A percentile compares a stretch with the other conserved stretches of the same genome.
These are phyloP conservation scores for Tetrahymena elliotti DNA, from an alignment of 73 alveolate species.

Conservation along the genomic window DNA sequence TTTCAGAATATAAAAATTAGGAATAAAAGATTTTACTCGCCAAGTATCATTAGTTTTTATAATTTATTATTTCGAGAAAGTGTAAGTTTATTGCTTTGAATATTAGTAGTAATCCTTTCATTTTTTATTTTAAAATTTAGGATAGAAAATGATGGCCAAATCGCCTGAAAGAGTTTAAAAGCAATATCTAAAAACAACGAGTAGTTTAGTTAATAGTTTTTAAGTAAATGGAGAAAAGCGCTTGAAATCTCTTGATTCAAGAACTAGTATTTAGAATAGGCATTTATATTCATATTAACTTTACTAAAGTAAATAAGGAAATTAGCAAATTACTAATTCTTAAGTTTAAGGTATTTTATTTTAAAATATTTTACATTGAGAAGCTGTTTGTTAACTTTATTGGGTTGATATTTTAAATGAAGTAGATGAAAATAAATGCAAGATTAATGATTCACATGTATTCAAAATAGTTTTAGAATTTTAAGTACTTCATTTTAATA, in stretches of 20 bases:
- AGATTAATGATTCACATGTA: too few species aligned
- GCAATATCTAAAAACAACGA: background rate
- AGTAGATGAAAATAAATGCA: too few species aligned
- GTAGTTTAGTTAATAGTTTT: background rate
- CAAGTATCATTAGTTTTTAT: background rate
- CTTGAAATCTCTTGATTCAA: background rate
- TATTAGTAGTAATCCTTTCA: too few species aligned
- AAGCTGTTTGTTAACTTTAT: background rate
- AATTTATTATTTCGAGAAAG: background rate
- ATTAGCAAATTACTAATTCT: background rate
- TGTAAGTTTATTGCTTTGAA: background rate
- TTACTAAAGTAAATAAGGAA: background rate
- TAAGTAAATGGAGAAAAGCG: background rate
- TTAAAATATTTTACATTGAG: too few species aligned
- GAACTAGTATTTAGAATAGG: background rate
- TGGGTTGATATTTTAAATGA: background rate
- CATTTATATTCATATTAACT: background rate
- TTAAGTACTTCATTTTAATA: too few species aligned
- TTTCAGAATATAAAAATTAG: background rate
- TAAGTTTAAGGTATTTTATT: background rate
- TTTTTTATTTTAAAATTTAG: background rate
- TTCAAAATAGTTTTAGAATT: too few species aligned
- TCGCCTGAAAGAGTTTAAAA: background rate
- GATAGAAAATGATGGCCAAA: background rate
- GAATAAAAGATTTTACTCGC: background rate